Conservation (phyloP, 2,329 filamentous ascomycete species). For the Hypoxylon sp. region DNA sequence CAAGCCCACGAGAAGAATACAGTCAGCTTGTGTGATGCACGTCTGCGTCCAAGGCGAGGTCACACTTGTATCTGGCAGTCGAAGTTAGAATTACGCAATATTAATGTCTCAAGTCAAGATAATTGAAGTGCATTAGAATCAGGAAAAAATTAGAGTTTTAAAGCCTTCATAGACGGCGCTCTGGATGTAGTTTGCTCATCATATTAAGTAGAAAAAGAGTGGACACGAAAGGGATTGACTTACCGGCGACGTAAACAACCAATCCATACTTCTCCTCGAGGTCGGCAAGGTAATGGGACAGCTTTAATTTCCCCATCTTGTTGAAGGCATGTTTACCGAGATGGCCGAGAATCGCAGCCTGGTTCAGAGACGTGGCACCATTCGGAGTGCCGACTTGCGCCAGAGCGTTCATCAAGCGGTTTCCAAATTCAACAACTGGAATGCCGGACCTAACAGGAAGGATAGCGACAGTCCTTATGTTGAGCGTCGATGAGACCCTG, state of each 20-base stretch:
- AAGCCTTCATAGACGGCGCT: slow-evolving; percentile 69
- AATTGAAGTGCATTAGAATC: slow-evolving; percentile 54
- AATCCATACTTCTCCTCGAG: slow-evolving; percentile 97
- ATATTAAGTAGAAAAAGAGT: slow-evolving; percentile 53
- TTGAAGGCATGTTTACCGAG: slow-evolving; percentile 96
- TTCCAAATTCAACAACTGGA: slow-evolving; percentile 95
- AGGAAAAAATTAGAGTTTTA: slow-evolving; percentile 80
- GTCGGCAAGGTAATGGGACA: slow-evolving; percentile 96
- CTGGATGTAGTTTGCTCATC: slow-evolving; percentile 68
- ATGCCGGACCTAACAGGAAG: slow-evolving; percentile 92
- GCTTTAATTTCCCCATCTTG: slow-evolving; percentile 95
- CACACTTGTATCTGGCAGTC: slow-evolving; percentile 83
- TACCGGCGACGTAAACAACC: slow-evolving; percentile 91
- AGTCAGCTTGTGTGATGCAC: slow-evolving; percentile 96
- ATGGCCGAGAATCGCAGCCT: slow-evolving; percentile 94
- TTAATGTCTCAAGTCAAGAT: slow-evolving; percentile 6
- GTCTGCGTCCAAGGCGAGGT: slow-evolving; percentile 99
- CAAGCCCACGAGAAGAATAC: slow-evolving; percentile 91
- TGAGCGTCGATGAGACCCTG: slow-evolving; percentile 86
- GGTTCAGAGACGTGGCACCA: slow-evolving; percentile 91
- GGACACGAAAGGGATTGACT: slow-evolving; percentile 50
- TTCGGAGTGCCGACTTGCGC: slow-evolving; percentile 90
- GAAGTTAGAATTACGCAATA: slow-evolving; percentile 50
- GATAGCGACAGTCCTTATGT: slow-evolving; percentile 92
- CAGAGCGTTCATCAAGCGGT: slow-evolving; percentile 87